A percentile compares a stretch with the other conserved stretches of the same genome.
phyloP scores from a whole-genome alignment of 768 basidiomycete species.

The Hygrocybe punicea region DNA sequence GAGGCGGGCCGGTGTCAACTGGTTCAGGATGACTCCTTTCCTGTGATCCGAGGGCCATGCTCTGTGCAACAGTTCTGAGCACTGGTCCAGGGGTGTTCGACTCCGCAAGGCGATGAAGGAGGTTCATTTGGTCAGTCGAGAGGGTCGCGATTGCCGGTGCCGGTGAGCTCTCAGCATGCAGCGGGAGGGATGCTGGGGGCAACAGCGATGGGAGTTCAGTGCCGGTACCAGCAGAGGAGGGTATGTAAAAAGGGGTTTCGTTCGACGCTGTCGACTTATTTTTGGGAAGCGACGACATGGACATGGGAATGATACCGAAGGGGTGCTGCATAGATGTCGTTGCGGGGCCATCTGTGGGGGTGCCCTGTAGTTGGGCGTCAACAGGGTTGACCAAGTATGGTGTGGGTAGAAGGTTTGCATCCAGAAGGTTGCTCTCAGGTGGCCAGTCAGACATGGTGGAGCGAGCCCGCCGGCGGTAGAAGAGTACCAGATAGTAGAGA shows the following conservation, averaged over 20 bases:
- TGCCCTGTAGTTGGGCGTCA: background rate
- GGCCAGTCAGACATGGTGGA: constrained; percentile 3
- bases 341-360: background rate
- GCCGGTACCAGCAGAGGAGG: constrained; percentile 1
- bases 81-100: constrained; percentile 3
- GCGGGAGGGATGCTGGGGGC: background rate
- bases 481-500: constrained; percentile 1
- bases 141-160: constrained; percentile 1
- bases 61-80: constrained; percentile 2
- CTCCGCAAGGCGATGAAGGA: constrained; percentile 1
- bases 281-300: background rate
- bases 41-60: constrained; percentile 4
- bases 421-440: background rate
- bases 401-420: background rate
- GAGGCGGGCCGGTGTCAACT: constrained; percentile 1
- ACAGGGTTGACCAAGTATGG: background rate
- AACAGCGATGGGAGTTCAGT: constrained; percentile 3
- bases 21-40: background rate
- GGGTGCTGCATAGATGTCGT: background rate
- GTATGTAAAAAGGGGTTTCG: background rate
- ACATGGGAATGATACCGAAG: background rate
- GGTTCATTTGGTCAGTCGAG: constrained; percentile 3
- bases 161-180: constrained; percentile 1
- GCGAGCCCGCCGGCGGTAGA: constrained; percentile 1
- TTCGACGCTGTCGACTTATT: background rate